These are phyloP conservation scores for carrot (Daucus carota) DNA, from an alignment of 129 eudicot genomes.

Conservation along the genomic window DNA sequence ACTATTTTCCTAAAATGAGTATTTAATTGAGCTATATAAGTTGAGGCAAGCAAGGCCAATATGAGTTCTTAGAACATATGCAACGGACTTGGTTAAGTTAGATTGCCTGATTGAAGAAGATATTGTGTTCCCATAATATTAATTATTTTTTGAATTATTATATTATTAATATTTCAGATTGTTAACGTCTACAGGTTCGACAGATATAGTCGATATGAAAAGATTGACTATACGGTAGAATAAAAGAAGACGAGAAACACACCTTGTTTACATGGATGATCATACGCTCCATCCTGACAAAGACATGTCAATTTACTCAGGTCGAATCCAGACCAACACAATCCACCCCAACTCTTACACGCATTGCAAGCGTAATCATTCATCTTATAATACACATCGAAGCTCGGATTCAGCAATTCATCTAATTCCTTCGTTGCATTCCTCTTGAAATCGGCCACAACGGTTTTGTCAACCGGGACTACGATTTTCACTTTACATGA, in stretches of 20 bases:
- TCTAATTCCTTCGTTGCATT: not conserved
- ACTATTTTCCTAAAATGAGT: too few species aligned
- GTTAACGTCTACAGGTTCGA: too few species aligned
- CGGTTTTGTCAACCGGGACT: constrained; percentile 11
- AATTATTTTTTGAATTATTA: too few species aligned
- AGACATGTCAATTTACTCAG: constrained; percentile 9
- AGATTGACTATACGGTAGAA: too few species aligned
- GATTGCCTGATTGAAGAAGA: too few species aligned
- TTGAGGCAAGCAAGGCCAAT: too few species aligned
- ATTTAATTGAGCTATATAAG: too few species aligned
- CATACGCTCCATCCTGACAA: constrained; percentile 10
- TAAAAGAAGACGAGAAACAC: constrained; percentile 1
- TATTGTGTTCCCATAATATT: too few species aligned
- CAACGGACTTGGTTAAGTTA: too few species aligned
- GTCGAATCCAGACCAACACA: constrained; percentile 19
- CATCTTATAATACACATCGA: constrained; percentile 17
- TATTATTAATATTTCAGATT: too few species aligned
- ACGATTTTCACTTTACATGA: not conserved
- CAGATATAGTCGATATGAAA: too few species aligned
- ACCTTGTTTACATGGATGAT: constrained; percentile 15
- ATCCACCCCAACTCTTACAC: constrained; percentile 19
- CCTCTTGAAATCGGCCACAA: constrained; percentile 13
- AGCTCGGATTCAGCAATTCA: constrained; percentile 16
- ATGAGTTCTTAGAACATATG: too few species aligned
- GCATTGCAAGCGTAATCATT: constrained; percentile 10